Conservation (phyloP, 2,329 filamentous ascomycete genomes). For the Pseudodiploospora longispora region DNA sequence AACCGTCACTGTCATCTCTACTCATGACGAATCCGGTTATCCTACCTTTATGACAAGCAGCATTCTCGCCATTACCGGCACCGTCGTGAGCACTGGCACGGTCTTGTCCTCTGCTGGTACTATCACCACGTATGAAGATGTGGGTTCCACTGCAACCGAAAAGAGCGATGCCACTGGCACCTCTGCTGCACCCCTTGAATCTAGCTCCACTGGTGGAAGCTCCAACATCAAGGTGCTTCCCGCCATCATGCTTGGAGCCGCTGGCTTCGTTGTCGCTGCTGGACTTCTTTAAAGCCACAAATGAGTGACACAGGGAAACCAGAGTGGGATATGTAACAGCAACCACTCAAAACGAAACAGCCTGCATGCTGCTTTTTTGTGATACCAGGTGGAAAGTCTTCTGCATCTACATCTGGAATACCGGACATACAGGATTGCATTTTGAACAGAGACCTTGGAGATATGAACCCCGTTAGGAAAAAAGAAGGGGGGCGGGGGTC, state of each 20-base stretch:
- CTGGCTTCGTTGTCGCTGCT: constrained; percentile 11
- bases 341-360: too few relatives aligned
- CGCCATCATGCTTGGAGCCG: constrained; percentile 17
- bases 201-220: constrained; percentile 24
- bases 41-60: constrained; percentile 13
- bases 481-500: too few relatives aligned
- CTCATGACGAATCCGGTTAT: constrained; percentile 12
- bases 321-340: too few relatives aligned
- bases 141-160: constrained; percentile 16
- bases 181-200: constrained; percentile 18
- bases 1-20: constrained; percentile 11
- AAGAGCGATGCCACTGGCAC: constrained; percentile 13
- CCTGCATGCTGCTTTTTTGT: too few relatives aligned
- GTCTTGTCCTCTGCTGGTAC: constrained; percentile 9
- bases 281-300: too few relatives aligned
- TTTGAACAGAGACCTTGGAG: too few relatives aligned
- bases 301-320: too few relatives aligned
- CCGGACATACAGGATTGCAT: too few relatives aligned
- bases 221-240: constrained; percentile 13
- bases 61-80: constrained; percentile 12
- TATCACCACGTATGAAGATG: constrained; percentile 3
- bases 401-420: too few relatives aligned
- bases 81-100: constrained; percentile 6
- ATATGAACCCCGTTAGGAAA: too few relatives aligned
- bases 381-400: too few relatives aligned